Base-by-base conservation (phyloP, 1,284 basidiomycete species). In the Heterobasidion occidentale region DNA sequence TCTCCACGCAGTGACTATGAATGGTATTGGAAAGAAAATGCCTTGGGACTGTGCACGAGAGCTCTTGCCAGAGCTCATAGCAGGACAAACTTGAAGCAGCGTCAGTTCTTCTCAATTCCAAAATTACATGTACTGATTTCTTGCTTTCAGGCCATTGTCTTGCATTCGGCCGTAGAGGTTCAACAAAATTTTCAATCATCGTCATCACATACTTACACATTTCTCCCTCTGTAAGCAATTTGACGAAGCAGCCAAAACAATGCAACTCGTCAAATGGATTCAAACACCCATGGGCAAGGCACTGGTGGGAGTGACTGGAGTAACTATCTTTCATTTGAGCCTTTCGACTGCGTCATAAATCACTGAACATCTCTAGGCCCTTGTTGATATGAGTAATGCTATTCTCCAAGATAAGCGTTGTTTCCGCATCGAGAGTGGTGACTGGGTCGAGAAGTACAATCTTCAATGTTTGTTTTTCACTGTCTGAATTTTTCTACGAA, bases 391-490 rank as follows among this genome's bases (percentile, higher is more conserved):
- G 20, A 54, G 45, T 27, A 56, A 56, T 19, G 54, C 36, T n/a
- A 35, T 56, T 19, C 35, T 51, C 8, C 36, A 34, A 15, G 54
- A 56, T 46, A 17, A 12, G 3, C 48, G 54, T 46, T 19, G 15
- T 20, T 56, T 56, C 48, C 36, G 35, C 12, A 42, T 56, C 27
- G 34, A 33, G 17, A 17, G 14, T 33, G 7, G n/a, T 27, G 36
- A 56, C 11, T 56, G 54, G 54, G 14, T 56, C 14, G 14, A 33
- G 6, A 56, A 51, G 34, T 56, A 38, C 20, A 56, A 56, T 33
- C 15, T 27, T 9, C 48, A 51, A 51, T 27, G 54, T 46, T 11
- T 20, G 54, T 36, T 15, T 20, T 14, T n/a, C 33, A 9, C 12
- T n/a, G 19, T 42, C 7, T 44, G 7, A 17, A 17, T 20, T 20